Evolutionary conservation across 2,329 filamentous ascomycete species (phyloP).

Genomic region (Beauveria varroae): DNA sequence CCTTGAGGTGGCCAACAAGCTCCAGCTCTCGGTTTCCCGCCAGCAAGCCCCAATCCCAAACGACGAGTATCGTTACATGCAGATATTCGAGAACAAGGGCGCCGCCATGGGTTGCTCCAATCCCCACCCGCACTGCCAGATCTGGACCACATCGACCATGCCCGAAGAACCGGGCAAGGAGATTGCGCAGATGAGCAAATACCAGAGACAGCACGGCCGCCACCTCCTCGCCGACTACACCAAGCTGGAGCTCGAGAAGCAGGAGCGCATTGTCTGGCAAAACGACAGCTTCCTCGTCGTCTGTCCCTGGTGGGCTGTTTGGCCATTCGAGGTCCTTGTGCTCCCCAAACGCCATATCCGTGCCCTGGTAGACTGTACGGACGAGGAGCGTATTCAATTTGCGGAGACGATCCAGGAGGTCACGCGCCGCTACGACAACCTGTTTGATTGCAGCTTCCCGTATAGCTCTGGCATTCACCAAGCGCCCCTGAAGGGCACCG

Average conservation of each 20-base stretch:
- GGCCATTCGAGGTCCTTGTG: conserved; percentile 95
- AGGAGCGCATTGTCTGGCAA: conserved; percentile 80
- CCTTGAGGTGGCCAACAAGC: conserved; percentile 29
- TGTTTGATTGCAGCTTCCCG: conserved; percentile 94
- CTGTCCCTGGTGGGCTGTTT: conserved; percentile 96
- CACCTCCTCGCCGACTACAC: conserved; percentile 85
- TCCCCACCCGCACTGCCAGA: conserved; percentile 91
- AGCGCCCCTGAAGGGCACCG: conserved; percentile 74
- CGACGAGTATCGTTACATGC: conserved; percentile 89
- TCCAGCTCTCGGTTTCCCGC: conserved; percentile 31
- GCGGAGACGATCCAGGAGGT: conserved; percentile 84
- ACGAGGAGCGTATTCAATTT: conserved; percentile 62
- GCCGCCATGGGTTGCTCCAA: conserved; percentile 98
- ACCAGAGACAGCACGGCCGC: conserved; percentile 62
- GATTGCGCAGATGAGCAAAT: conserved; percentile 69
- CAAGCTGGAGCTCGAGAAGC: conserved; percentile 69
- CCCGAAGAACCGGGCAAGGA: conserved; percentile 86
- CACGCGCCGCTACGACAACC: conserved; percentile 86
- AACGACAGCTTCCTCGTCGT: conserved; percentile 80
- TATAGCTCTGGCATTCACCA: conserved; percentile 97
- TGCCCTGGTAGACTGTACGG: conserved; percentile 72
- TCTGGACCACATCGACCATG: conserved; percentile 88
- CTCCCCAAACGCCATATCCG: conserved; percentile 78
- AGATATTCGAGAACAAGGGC: conserved; percentile 99
- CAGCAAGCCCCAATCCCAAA: conserved; percentile 42